Conservation (phyloP, 345 rosid species). For the Linum trigynum region DNA sequence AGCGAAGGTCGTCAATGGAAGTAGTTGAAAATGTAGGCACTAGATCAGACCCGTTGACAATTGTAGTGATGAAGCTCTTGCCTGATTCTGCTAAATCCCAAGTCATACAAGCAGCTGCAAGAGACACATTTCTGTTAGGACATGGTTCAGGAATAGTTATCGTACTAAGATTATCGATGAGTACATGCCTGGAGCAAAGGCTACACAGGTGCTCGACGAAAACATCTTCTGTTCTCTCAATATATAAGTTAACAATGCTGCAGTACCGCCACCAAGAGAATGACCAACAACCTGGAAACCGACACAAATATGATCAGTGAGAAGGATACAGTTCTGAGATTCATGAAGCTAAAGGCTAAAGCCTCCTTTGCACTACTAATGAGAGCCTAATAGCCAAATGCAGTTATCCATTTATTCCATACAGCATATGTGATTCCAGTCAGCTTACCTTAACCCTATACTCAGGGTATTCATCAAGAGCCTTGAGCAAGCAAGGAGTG, state of each 20-base stretch:
- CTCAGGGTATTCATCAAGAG: slow-evolving; percentile 56
- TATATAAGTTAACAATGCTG: slow-evolving; percentile 74
- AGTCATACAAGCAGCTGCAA: slow-evolving; percentile 97
- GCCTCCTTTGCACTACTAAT: background rate
- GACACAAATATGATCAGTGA: background rate
- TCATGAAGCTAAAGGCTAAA: no score
- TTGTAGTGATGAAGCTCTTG: slow-evolving; percentile 66
- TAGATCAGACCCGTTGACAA: slow-evolving; percentile 84
- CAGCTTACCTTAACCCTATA: slow-evolving; percentile 61
- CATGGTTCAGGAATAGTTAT: no score
- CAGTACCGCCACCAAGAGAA: slow-evolving; percentile 95
- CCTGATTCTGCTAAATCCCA: slow-evolving; percentile 99
- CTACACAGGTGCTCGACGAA: slow-evolving; percentile 54
- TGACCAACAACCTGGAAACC: slow-evolving; percentile 73
- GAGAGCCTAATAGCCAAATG: background rate
- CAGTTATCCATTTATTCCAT: no score
- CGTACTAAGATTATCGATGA: background rate
- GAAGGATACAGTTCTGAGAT: background rate
- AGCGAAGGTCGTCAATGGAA: slow-evolving; percentile 86
- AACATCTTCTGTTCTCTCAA: slow-evolving; percentile 70
- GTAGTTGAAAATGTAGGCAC: slow-evolving; percentile 92
- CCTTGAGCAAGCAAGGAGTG: slow-evolving; percentile 65
- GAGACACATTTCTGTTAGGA: background rate
- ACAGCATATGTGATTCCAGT: background rate
- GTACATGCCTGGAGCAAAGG: slow-evolving; percentile 83